These are phyloP conservation scores for Monosporascus cannonballus DNA, from an alignment of 2,329 filamentous ascomycete genomes.

Conservation along the genomic window DNA sequence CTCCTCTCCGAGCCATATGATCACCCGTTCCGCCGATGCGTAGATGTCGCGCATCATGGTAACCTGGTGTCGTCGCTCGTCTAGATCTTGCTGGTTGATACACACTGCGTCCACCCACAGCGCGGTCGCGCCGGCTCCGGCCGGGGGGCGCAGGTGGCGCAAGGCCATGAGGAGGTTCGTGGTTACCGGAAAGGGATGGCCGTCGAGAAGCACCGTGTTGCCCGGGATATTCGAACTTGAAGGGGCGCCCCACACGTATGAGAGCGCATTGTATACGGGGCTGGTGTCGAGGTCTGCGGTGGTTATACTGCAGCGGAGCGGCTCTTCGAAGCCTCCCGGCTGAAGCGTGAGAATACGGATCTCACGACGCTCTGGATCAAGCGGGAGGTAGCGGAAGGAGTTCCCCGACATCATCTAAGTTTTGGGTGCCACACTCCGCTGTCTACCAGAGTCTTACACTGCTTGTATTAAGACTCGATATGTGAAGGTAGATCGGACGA, in stretches of 20 bases:
- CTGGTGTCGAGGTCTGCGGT: background rate
- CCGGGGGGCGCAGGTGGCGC: background rate
- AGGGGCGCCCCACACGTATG: constrained; percentile 13
- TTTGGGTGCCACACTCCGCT: too few relatives aligned
- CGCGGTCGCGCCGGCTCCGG: constrained; percentile 1
- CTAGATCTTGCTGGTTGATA: constrained; percentile 7
- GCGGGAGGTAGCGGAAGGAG: constrained; percentile 4
- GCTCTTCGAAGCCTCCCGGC: background rate
- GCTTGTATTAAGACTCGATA: too few relatives aligned
- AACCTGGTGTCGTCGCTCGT: constrained; percentile 9
- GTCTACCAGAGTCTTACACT: too few relatives aligned
- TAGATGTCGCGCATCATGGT: constrained; percentile 11
- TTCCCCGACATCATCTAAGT: too few relatives aligned
- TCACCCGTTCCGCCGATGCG: constrained; percentile 5
- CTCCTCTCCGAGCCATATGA: constrained; percentile 8
- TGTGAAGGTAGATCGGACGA: too few relatives aligned
- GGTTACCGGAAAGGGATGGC: constrained; percentile 4
- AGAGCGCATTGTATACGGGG: constrained; percentile 10
- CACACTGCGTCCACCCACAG: constrained; percentile 14
- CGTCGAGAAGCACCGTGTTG: constrained; percentile 3
- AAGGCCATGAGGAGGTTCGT: constrained; percentile 6
- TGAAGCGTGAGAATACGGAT: constrained; percentile 3
- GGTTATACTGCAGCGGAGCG: background rate
- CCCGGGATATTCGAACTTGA: background rate
- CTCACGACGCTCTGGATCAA: background rate